These are phyloP conservation scores for Pyrenopolyporus hunteri DNA, from an alignment of 495 filamentous ascomycete species.

Conservation along the genomic window DNA sequence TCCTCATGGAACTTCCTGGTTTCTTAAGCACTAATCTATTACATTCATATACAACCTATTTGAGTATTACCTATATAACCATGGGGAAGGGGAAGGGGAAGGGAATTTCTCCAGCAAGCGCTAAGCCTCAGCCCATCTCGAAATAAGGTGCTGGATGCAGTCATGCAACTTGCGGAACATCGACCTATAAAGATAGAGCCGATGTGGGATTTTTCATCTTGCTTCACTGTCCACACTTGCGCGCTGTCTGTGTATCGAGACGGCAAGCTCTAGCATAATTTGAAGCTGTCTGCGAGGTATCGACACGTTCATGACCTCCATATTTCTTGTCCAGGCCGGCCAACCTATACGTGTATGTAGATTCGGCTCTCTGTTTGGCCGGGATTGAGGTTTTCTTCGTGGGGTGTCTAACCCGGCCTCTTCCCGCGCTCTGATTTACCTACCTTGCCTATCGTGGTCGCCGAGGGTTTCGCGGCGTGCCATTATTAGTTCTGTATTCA, in stretches of 20 bases:
- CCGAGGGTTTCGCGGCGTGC: too few relatives aligned
- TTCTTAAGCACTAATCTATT: too few relatives aligned
- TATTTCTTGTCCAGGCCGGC: too few relatives aligned
- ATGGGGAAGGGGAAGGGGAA: background rate
- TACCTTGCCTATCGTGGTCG: too few relatives aligned
- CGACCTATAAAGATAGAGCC: slow-evolving; percentile 25
- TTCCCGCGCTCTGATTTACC: too few relatives aligned
- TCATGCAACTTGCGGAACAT: slow-evolving; percentile 30
- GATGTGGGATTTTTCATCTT: slow-evolving; percentile 44
- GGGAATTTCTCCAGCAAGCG: slow-evolving; percentile 41
- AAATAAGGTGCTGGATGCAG: slow-evolving; percentile 24
- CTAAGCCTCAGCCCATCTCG: slow-evolving; percentile 37
- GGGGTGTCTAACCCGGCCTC: too few relatives aligned
- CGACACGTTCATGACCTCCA: too few relatives aligned
- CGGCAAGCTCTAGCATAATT: slow-evolving; percentile 62
- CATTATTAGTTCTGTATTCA: too few relatives aligned
- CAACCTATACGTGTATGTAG: too few relatives aligned
- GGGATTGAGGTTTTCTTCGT: too few relatives aligned
- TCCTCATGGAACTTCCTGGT: too few relatives aligned
- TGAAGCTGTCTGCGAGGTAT: slow-evolving; percentile 53
- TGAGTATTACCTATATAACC: background rate
- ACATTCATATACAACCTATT: background rate
- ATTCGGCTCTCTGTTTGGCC: too few relatives aligned
- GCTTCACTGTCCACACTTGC: slow-evolving; percentile 63
- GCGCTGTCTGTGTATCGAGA: slow-evolving; percentile 49